These are phyloP conservation scores for Dactylonectria macrodidyma DNA, from an alignment of 2,329 filamentous ascomycete genomes.

Conservation along the genomic window DNA sequence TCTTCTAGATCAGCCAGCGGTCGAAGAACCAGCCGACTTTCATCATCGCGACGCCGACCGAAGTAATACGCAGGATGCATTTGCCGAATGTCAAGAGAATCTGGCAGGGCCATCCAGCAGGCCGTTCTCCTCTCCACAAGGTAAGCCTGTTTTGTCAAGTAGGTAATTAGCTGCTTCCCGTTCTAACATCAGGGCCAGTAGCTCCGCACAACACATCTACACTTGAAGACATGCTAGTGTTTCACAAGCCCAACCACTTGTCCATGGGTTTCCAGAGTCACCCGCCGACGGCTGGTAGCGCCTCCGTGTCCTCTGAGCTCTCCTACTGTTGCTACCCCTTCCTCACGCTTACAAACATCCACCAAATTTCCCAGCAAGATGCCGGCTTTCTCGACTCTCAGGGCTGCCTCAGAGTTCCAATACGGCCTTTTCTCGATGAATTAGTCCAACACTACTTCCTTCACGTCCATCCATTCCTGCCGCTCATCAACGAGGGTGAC, in stretches of 20 bases:
- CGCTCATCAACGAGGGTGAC: constrained; percentile 60
- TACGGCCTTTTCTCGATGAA: constrained; percentile 57
- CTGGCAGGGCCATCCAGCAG: neutral
- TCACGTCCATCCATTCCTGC: constrained; percentile 60
- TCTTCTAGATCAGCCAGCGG: neutral
- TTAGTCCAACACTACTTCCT: constrained; percentile 64
- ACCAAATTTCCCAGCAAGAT: constrained; percentile 59
- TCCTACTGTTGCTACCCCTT: constrained; percentile 62
- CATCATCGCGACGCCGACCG: neutral
- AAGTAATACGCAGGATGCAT: neutral
- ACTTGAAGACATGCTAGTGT: neutral
- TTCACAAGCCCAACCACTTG: neutral
- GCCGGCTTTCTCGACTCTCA: constrained; percentile 62
- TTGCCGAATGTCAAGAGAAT: neutral
- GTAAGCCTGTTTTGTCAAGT: neutral
- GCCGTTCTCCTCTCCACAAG: neutral
- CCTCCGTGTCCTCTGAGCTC: constrained; percentile 47
- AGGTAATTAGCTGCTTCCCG: neutral
- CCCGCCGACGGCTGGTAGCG: neutral
- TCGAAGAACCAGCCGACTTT: neutral
- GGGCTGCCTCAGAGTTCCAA: constrained; percentile 61
- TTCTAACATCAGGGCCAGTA: neutral
- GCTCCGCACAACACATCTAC: neutral
- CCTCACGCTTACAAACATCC: constrained; percentile 51
- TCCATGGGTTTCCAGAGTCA: neutral